phyloP scores from a whole-genome alignment of 73 alveolate genomes.

The Durusdinium trenchii region DNA sequence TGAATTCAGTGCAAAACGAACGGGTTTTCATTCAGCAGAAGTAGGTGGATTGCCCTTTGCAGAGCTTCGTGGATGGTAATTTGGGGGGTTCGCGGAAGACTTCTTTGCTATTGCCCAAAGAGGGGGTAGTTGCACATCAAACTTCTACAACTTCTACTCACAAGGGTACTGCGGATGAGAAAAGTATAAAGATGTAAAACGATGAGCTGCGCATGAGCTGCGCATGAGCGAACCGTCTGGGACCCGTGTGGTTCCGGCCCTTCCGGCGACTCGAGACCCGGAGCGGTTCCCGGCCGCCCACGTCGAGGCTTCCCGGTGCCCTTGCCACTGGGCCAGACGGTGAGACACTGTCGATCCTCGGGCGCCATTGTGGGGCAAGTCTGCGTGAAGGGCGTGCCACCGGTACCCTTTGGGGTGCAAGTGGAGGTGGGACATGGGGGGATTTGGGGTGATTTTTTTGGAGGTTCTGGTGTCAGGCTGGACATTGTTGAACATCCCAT shows the following conservation, averaged over 20 bases:
- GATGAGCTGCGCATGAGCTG: neutral
- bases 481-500: neutral
- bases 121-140: too few species aligned
- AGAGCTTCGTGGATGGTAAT: too few species aligned
- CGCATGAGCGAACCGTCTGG: neutral
- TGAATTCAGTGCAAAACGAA: too few species aligned
- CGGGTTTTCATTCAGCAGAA: too few species aligned
- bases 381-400: constrained; percentile 26
- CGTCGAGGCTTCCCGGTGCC: constrained; percentile 17
- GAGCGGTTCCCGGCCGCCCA: too few species aligned
- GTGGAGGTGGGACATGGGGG: constrained; percentile 1
- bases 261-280: too few species aligned
- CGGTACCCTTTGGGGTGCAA: constrained; percentile 89
- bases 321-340: neutral
- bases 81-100: too few species aligned
- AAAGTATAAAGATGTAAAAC: neutral
- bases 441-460: neutral
- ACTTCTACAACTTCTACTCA: too few species aligned
- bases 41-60: too few species aligned
- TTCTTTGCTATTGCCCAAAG: too few species aligned
- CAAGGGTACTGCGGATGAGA: too few species aligned
- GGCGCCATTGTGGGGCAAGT: constrained; percentile 17
- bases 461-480: neutral
- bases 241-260: too few species aligned
- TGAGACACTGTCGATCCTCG: neutral